These are phyloP conservation scores for Juglanconis sp. DNA, from an alignment of 2,329 filamentous ascomycete genomes.

Conservation along the genomic window DNA sequence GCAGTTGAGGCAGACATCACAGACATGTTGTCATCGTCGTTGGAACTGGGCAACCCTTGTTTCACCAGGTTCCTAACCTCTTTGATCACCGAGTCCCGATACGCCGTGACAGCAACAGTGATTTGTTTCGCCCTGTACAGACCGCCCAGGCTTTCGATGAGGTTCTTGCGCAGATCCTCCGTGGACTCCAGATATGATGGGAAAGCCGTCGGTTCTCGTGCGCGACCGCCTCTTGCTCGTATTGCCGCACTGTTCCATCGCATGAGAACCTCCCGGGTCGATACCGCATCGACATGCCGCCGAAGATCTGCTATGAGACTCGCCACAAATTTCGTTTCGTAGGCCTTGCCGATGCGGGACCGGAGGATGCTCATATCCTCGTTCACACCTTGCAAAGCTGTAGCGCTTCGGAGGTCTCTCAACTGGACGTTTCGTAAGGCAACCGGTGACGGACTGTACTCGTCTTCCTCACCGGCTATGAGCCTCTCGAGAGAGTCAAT, in stretches of 20 bases:
- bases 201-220: conserved; percentile 62
- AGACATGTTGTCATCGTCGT: conserved; percentile 89
- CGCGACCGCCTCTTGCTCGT: conserved; percentile 65
- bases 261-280: conserved; percentile 69
- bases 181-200: conserved; percentile 77
- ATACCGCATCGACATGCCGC: conserved; percentile 72
- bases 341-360: conserved; percentile 79
- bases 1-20: conserved; percentile 81
- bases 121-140: conserved; percentile 80
- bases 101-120: conserved; percentile 75
- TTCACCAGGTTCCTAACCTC: conserved; percentile 86
- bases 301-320: conserved; percentile 77
- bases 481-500: conserved; percentile 77
- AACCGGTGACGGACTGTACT: conserved; percentile 17
- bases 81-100: conserved; percentile 77
- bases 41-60: conserved; percentile 83
- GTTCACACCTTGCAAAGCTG: conserved; percentile 75
- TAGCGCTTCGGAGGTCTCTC: conserved; percentile 71
- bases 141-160: conserved; percentile 71
- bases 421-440: conserved; percentile 34
- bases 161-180: conserved; percentile 64
- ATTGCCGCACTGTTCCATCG: conserved; percentile 80
- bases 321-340: conserved; percentile 75
- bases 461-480: conserved; percentile 67
- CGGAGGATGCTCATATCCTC: conserved; percentile 74